These are phyloP conservation scores for Sporothrix dimorphospora DNA, from an alignment of 2,329 filamentous ascomycete species.

Conservation along the genomic window DNA sequence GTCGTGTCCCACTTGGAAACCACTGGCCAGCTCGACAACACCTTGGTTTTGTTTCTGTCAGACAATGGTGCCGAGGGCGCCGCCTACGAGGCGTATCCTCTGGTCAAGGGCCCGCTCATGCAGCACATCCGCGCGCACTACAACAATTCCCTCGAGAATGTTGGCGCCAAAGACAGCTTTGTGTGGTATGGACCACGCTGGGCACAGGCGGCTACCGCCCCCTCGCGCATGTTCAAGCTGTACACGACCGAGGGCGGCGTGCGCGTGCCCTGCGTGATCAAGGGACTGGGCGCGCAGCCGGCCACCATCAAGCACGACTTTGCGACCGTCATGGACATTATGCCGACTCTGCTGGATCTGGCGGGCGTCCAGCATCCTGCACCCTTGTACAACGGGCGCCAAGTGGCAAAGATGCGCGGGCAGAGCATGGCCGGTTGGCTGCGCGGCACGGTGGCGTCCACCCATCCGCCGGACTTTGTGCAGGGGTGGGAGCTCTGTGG, in stretches of 20 bases:
- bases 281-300: conserved; percentile 33
- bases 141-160: conserved; percentile 58
- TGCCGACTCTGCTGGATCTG: conserved; percentile 53
- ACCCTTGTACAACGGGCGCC: conserved; percentile 45
- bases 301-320: conserved; percentile 51
- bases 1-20: conserved; percentile 59
- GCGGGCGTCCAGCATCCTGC: conserved; percentile 55
- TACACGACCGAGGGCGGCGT: conserved; percentile 55
- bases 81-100: conserved; percentile 31
- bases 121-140: conserved; percentile 53
- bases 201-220: conserved; percentile 46
- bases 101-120: conserved; percentile 33
- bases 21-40: conserved; percentile 64
- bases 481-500: conserved; percentile 45
- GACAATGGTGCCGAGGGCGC: conserved; percentile 33
- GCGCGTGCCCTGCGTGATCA: conserved; percentile 54
- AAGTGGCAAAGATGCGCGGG: conserved; percentile 43
- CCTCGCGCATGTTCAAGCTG: conserved; percentile 39
- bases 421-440: conserved; percentile 31
- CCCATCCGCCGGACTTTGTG: conserved; percentile 44
- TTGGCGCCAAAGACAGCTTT: conserved; percentile 57
- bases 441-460: conserved; percentile 31
- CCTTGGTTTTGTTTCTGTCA: conserved; percentile 37
- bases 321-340: conserved; percentile 57
- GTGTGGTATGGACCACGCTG: conserved; percentile 62